Conservation (phyloP, 2,329 filamentous ascomycete species). For the Microdochium nivale region DNA sequence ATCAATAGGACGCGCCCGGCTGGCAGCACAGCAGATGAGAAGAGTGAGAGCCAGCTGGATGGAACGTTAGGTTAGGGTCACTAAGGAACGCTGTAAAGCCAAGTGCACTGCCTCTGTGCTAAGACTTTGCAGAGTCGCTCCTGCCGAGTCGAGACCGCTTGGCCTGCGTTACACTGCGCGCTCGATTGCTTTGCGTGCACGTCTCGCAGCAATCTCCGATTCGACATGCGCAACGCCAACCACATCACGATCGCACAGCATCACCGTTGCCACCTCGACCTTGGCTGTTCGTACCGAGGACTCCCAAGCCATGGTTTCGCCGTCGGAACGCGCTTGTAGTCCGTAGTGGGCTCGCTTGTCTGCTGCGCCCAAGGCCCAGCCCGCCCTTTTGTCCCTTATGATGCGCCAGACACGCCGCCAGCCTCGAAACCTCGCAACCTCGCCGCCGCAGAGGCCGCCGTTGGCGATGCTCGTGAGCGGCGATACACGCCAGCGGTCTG, state of each 20-base stretch:
- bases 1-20: not conserved
- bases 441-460: too few species aligned
- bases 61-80: too few species aligned
- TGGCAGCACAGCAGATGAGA: not conserved
- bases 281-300: too few species aligned
- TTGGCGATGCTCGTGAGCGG: too few species aligned
- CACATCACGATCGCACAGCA: not conserved
- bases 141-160: not conserved
- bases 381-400: too few species aligned
- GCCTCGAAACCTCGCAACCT: too few species aligned
- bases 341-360: not conserved
- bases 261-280: not conserved
- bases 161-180: not conserved
- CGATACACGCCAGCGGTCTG: too few species aligned
- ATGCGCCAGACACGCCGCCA: too few species aligned
- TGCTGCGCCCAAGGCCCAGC: not conserved
- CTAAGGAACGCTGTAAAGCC: too few species aligned
- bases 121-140: not conserved
- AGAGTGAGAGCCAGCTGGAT: too few species aligned
- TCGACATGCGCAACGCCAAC: not conserved
- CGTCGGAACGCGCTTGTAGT: not conserved
- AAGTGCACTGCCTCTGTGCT: not conserved
- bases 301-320: not conserved
- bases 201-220: not conserved
- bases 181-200: not conserved